phyloP scores from a whole-genome alignment of 1,139 yeast species.

The Zygoascus hellenicus region DNA sequence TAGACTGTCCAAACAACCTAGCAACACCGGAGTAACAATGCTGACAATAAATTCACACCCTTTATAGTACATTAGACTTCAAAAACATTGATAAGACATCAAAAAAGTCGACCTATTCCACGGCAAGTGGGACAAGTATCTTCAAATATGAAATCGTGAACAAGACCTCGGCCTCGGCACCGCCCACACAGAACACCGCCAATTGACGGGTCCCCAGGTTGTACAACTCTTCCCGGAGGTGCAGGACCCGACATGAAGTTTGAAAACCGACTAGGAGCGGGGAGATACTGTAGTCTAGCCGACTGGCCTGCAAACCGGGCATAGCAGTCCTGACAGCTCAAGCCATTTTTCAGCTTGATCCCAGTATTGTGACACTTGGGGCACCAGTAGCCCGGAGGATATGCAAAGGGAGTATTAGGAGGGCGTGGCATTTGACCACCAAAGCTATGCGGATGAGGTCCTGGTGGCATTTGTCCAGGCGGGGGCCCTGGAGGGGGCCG shows the following conservation, averaged over 20 bases:
- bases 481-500: constrained; percentile 11
- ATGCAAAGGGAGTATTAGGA: constrained; percentile 54
- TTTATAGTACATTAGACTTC: no score
- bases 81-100: no score
- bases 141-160: constrained; percentile 32
- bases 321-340: constrained; percentile 70
- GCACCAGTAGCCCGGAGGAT: constrained; percentile 60
- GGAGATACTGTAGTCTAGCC: constrained; percentile 14
- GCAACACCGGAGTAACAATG: no score
- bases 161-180: constrained; percentile 67
- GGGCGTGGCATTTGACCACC: constrained; percentile 10
- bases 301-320: constrained; percentile 46
- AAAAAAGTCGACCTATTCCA: constrained; percentile 55
- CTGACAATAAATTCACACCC: no score
- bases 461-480: constrained; percentile 15
- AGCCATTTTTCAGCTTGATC: constrained; percentile 55
- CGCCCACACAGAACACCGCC: constrained; percentile 78
- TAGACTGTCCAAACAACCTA: no score
- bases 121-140: constrained; percentile 42
- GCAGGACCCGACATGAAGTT: constrained; percentile 7
- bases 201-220: constrained; percentile 78
- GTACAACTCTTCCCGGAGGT: constrained; percentile 43
- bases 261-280: constrained; percentile 13
- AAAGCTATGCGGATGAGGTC: constrained; percentile 14
- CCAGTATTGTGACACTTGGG: constrained; percentile 75